These are phyloP conservation scores for Urochloa ruziziensis DNA, from an alignment of 176 grass and related monocot genomes.

Conservation along the genomic window DNA sequence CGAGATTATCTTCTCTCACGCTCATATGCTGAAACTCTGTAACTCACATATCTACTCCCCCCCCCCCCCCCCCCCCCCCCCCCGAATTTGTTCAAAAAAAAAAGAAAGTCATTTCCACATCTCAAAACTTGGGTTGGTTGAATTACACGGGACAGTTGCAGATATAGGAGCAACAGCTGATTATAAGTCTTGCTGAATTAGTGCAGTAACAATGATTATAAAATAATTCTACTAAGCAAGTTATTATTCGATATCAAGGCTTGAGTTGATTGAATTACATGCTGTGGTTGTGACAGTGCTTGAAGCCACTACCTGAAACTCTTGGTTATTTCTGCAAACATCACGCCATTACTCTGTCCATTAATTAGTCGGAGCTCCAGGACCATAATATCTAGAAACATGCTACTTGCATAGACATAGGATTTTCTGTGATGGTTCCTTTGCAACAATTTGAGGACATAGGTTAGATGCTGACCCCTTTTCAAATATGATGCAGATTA, in stretches of 20 bases:
- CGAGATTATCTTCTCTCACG: no score
- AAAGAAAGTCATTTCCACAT: background rate
- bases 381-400: background rate
- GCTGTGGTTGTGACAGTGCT: background rate
- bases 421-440: background rate
- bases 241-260: no score
- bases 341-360: background rate
- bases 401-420: background rate
- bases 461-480: background rate
- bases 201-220: no score
- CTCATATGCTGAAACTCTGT: no score
- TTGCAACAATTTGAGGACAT: background rate
- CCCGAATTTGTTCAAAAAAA: no score
- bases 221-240: no score
- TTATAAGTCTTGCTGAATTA: background rate
- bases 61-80: no score
- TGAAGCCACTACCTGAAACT: background rate
- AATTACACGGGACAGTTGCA: background rate
- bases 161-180: background rate
- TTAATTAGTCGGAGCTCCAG: background rate
- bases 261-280: background rate
- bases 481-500: constrained; percentile 55
- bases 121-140: background rate
- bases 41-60: no score
- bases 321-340: background rate